phyloP scores from a whole-genome alignment of 805 yeast species.

The Allodekkera sacchari region DNA sequence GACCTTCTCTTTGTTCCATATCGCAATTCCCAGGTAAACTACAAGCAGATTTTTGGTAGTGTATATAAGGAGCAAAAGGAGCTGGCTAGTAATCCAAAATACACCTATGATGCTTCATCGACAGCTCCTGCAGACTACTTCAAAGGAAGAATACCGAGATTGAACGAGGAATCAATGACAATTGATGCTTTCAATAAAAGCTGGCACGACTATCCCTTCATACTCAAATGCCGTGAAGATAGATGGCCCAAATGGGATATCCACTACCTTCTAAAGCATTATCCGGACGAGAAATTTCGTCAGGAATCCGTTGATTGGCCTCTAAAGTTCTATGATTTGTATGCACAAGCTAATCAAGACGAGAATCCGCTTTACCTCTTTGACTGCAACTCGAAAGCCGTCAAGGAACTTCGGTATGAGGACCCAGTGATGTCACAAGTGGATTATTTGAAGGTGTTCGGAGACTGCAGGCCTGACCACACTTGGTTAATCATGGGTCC shows the following conservation, averaged over 20 bases:
- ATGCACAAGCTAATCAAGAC: slow-evolving; percentile 55
- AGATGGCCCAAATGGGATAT: slow-evolving; percentile 65
- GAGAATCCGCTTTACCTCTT: slow-evolving; percentile 82
- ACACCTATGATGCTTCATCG: slow-evolving; percentile 6
- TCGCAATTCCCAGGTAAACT: slow-evolving; percentile 69
- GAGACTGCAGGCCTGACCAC: slow-evolving; percentile 70
- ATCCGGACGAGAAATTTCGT: slow-evolving; percentile 56
- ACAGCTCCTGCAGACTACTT: slow-evolving; percentile 8
- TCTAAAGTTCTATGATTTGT: slow-evolving; percentile 49
- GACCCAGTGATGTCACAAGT: slow-evolving; percentile 46
- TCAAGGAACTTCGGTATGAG: slow-evolving; percentile 47
- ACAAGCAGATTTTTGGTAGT: slow-evolving; percentile 37
- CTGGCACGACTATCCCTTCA: slow-evolving; percentile 55
- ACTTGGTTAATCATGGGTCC: slow-evolving; percentile 92
- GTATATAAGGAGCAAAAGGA: slow-evolving; percentile 39
- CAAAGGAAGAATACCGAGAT: slow-evolving; percentile 40
- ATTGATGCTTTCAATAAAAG: slow-evolving; percentile 32
- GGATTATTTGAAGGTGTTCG: slow-evolving; percentile 36
- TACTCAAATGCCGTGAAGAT: slow-evolving; percentile 15
- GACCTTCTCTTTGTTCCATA: slow-evolving; percentile 78
- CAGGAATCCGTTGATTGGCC: slow-evolving; percentile 87
- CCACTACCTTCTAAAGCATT: slow-evolving; percentile 37
- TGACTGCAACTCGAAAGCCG: slow-evolving; percentile 72
- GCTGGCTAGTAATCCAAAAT: slow-evolving; percentile 5
- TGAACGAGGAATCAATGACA: slow-evolving; percentile 36